A percentile compares a stretch with the other conserved stretches of the same genome.
Conservation (phyloP, 176 grass and related monocot genomes). For the Carex myosuroides region DNA sequence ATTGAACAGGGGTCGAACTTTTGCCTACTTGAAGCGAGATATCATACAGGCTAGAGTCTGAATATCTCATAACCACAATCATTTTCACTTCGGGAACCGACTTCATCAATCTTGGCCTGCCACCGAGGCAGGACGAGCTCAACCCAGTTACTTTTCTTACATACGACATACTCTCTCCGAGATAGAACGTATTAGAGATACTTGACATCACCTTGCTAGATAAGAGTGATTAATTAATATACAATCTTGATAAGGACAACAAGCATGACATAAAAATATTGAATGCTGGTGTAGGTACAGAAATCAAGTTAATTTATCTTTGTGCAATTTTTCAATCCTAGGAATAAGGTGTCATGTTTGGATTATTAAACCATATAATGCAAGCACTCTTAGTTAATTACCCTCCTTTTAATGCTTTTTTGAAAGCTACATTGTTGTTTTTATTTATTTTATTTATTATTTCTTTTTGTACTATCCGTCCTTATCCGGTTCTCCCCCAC, state of each 20-base stretch:
- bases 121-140: too few species aligned
- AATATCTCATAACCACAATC: too few species aligned
- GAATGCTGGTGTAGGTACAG: neutral
- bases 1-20: too few species aligned
- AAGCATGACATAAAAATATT: neutral
- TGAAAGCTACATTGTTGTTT: slow-evolving; percentile 1
- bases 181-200: too few species aligned
- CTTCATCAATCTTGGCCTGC: too few species aligned
- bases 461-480: neutral
- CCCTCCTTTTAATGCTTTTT: neutral
- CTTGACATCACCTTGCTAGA: neutral
- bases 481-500: neutral
- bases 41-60: too few species aligned
- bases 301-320: neutral
- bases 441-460: too few species aligned
- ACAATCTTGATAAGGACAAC: neutral
- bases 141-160: too few species aligned
- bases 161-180: too few species aligned
- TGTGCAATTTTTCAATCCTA: neutral
- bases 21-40: too few species aligned
- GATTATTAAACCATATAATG: neutral
- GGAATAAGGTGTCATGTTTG: neutral
- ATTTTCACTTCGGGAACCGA: too few species aligned
- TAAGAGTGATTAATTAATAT: neutral
- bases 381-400: neutral